These are phyloP conservation scores for Thraustochytrium striatum DNA, from an alignment of 352 stramenopile species.

Conservation along the genomic window DNA sequence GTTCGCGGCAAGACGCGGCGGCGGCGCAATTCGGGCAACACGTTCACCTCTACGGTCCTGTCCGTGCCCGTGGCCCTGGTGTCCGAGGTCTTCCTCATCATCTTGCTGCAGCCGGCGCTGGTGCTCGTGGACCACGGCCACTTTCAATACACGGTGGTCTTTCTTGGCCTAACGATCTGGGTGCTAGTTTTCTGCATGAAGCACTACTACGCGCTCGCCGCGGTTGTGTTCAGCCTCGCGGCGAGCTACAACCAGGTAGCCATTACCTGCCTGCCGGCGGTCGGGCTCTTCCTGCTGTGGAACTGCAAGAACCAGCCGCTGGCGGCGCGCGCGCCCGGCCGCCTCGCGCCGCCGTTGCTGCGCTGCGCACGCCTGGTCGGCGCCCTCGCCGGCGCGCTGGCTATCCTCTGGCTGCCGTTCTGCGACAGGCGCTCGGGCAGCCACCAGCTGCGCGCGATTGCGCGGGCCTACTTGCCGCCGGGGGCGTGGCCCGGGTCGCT, in stretches of 20 bases:
- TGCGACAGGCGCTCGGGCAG: no score
- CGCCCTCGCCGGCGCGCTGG: neutral
- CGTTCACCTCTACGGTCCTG: neutral
- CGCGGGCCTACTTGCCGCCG: no score
- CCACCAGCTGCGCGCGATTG: no score
- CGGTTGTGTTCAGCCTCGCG: slow-evolving; percentile 75
- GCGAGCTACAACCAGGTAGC: slow-evolving; percentile 99
- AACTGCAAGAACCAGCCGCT: neutral
- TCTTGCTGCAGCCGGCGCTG: slow-evolving; percentile 77
- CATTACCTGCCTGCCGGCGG: slow-evolving; percentile 91
- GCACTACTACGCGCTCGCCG: neutral
- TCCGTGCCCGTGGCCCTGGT: neutral
- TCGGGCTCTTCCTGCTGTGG: slow-evolving; percentile 55
- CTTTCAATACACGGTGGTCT: slow-evolving; percentile 98
- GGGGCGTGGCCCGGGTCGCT: neutral
- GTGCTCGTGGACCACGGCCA: slow-evolving; percentile 97
- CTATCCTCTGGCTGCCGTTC: neutral
- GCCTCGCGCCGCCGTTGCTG: no score
- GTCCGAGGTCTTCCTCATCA: slow-evolving; percentile 62
- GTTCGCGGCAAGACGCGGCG: neutral
- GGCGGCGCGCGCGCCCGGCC: neutral
- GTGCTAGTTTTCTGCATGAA: slow-evolving; percentile 21
- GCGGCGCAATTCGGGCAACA: neutral
- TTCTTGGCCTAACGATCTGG: slow-evolving; percentile 78
- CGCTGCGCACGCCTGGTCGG: no score